phyloP scores from a whole-genome alignment of 176 grass and related monocot species.

The Tuctoria greenei region DNA sequence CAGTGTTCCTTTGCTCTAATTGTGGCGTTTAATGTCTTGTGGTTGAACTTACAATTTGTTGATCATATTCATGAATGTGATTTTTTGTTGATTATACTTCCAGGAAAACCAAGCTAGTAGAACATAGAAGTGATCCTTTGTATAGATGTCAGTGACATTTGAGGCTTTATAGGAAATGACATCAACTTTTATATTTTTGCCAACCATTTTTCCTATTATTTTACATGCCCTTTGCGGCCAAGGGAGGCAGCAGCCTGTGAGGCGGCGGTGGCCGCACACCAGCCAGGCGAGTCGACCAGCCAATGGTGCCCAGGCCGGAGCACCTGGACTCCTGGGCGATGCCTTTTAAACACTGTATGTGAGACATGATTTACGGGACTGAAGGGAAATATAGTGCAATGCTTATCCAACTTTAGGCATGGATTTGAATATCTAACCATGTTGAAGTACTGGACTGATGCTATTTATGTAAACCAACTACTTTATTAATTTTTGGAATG shows the following conservation, averaged over 20 bases:
- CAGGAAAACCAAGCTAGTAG: neutral
- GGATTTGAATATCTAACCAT: neutral
- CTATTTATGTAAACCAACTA: neutral
- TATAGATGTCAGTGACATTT: slow-evolving; percentile 11
- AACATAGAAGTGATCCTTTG: slow-evolving; percentile 7
- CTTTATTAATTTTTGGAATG: slow-evolving; percentile 18
- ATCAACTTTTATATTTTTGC: neutral
- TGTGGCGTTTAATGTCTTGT: neutral
- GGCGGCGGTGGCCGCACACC: no score
- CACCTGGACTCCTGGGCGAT: no score
- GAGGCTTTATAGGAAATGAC: neutral
- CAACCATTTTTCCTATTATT: neutral
- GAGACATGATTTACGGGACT: slow-evolving; percentile 8
- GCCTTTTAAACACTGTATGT: no score
- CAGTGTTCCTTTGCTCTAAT: neutral
- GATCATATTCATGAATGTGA: neutral
- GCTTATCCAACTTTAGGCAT: neutral
- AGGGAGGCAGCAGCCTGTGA: no score
- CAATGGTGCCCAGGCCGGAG: no score
- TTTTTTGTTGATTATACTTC: neutral
- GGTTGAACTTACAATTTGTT: neutral
- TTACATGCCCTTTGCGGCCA: neutral
- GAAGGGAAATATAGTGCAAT: slow-evolving; percentile 27
- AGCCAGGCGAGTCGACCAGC: no score
- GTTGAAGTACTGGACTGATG: neutral